A percentile compares a stretch with the other conserved stretches of the same genome.
phyloP scores from a whole-genome alignment of 2,329 filamentous ascomycete species.

The Hypoxylon sp. region DNA sequence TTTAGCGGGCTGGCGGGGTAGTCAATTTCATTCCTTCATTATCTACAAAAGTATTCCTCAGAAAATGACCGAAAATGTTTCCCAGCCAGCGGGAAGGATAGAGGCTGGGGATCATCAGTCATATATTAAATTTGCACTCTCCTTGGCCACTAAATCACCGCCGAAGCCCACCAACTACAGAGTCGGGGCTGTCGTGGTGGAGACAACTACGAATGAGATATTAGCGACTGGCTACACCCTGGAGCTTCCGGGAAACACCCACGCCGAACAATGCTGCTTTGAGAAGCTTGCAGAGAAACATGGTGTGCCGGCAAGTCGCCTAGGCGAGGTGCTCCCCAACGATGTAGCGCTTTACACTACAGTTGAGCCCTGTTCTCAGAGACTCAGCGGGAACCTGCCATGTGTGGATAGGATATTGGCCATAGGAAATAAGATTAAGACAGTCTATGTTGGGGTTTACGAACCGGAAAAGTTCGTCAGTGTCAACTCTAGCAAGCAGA shows the following conservation, averaged over 20 bases:
- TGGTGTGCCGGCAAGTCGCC: slow-evolving; percentile 66
- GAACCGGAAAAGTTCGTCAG: slow-evolving; percentile 94
- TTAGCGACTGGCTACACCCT: slow-evolving; percentile 90
- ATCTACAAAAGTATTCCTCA: not conserved
- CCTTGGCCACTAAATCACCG: slow-evolving; percentile 83
- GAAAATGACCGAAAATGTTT: slow-evolving; percentile 43
- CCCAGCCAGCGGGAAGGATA: slow-evolving; percentile 45
- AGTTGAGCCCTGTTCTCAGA: slow-evolving; percentile 85
- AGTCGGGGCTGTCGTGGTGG: slow-evolving; percentile 90
- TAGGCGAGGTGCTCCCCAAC: slow-evolving; percentile 67
- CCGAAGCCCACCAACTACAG: slow-evolving; percentile 93
- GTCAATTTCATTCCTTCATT: slow-evolving; percentile 1
- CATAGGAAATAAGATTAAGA: slow-evolving; percentile 74
- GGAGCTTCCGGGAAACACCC: slow-evolving; percentile 92
- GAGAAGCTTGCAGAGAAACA: slow-evolving; percentile 75
- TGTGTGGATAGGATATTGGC: slow-evolving; percentile 85
- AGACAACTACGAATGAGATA: slow-evolving; percentile 69
- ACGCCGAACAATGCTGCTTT: slow-evolving; percentile 94
- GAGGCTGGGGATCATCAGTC: slow-evolving; percentile 61
- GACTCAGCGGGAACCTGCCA: slow-evolving; percentile 80
- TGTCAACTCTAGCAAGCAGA: slow-evolving; percentile 80
- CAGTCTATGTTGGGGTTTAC: slow-evolving; percentile 88
- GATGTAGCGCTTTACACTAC: slow-evolving; percentile 86
- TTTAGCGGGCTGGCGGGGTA: slow-evolving; percentile 42
- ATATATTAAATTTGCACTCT: slow-evolving; percentile 79